These are phyloP conservation scores for Poa pratensis DNA, from an alignment of 176 grass and related monocot species.

Conservation along the genomic window DNA sequence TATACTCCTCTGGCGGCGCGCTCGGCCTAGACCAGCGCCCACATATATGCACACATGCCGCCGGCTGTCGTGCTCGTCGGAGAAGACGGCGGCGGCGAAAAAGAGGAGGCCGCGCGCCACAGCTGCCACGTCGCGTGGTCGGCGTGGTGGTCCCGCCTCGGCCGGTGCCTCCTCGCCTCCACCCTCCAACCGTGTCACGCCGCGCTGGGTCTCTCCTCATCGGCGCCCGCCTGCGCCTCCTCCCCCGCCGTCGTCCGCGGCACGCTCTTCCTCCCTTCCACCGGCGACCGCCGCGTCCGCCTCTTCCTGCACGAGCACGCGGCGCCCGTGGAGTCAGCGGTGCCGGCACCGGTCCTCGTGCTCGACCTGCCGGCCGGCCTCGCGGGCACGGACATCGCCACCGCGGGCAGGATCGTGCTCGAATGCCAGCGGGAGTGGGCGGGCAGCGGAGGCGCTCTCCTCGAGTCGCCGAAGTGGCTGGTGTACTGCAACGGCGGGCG, in stretches of 20 bases:
- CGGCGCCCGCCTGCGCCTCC: background rate
- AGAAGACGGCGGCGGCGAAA: background rate
- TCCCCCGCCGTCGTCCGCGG: constrained; percentile 40
- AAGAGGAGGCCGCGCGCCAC: background rate
- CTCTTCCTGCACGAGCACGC: constrained; percentile 59
- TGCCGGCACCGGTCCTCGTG: constrained; percentile 23
- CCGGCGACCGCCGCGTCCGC: constrained; percentile 46
- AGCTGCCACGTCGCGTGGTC: constrained; percentile 47
- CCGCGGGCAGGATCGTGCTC: constrained; percentile 50
- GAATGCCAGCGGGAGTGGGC: constrained; percentile 48
- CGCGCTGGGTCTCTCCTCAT: background rate
- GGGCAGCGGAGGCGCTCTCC: constrained; percentile 16
- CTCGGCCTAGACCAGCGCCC: background rate
- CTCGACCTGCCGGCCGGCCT: constrained; percentile 54
- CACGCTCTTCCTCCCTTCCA: constrained; percentile 56
- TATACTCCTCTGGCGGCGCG: background rate
- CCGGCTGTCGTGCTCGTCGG: constrained; percentile 34
- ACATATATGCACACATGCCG: constrained; percentile 23
- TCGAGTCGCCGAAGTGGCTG: constrained; percentile 47
- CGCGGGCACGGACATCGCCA: constrained; percentile 33
- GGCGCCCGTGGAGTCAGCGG: background rate
- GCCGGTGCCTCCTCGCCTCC: constrained; percentile 40
- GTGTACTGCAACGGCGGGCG: constrained; percentile 60
- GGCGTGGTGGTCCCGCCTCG: constrained; percentile 40
- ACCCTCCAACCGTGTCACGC: constrained; percentile 42